Evolutionary conservation across 345 rosid genomes (phyloP), one percentile per base, ranked within the genome.

Genomic region (Moringa oleifera): DNA sequence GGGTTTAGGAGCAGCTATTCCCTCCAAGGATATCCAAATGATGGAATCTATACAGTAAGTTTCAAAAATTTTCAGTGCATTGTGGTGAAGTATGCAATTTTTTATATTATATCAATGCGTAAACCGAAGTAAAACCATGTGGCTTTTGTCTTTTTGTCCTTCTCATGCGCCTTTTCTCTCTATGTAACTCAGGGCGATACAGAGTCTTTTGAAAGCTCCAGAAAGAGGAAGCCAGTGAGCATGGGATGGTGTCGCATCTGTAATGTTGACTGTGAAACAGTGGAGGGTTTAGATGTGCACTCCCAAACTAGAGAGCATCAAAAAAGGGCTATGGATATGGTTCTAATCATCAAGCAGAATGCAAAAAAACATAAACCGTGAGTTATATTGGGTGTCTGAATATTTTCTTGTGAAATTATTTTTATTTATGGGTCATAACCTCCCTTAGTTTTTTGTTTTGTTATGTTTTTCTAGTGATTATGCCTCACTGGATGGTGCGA

Each of bases 211-310:
- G 91, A 79, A 51, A 72, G 67, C 72, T 67, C 74, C 23, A 83
- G 91, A 65, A 85, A 78, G 77, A 80, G 89, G 73, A 81, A 62
- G 70, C 56, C 73, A 20, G 20, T 69, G 57, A 73, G 71, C 82
- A 75, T 65, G 79, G 92, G 87, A 33, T 89, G 96, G 96, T 89
- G 96, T 61, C 86, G 88, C 23, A 82, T 89, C 45, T 89, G 96
- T 78, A 84, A 83, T 63, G 76, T 86, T 53, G 93, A 89, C 54
- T 84, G 96, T 64, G 85, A 84, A 73, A 79, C 90, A 22, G 86
- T 84, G 54, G 90, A 85, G 68, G 83, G 93, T 62, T 73, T 80
- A 68, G 87, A 85, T 70, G 62, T 84, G 56, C 90, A 90, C 80
- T 84, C 89, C 21, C 90, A 84, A 70, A 77, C 86, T 2, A 78